Conservation (phyloP, 352 stramenopile species). For the Pythium oligandrum region DNA sequence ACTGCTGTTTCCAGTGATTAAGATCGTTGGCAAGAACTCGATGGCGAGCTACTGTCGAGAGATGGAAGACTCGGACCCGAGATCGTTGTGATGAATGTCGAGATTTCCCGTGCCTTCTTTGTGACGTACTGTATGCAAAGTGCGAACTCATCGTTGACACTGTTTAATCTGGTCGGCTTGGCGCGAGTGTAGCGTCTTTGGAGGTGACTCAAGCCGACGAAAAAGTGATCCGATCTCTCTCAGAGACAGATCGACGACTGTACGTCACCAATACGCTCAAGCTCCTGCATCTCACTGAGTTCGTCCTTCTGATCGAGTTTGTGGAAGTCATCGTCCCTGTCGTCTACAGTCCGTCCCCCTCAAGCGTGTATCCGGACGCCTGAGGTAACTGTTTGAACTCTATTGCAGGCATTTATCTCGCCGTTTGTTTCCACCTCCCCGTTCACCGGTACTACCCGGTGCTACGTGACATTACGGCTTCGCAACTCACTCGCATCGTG, state of each 20-base stretch:
- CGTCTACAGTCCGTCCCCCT: conserved; percentile 14
- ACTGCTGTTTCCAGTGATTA: conserved; percentile 4
- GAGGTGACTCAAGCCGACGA: no score
- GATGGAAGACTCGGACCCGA: conserved; percentile 19
- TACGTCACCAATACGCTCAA: conserved; percentile 6
- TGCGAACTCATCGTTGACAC: conserved; percentile 21
- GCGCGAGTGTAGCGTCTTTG: no score
- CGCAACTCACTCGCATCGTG: conserved; percentile 18
- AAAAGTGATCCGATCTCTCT: not conserved
- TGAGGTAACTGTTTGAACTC: no score
- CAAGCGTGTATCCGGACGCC: no score
- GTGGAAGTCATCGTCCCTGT: conserved; percentile 21
- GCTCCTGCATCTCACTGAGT: conserved; percentile 17
- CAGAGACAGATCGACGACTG: not conserved
- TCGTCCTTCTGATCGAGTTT: conserved; percentile 19
- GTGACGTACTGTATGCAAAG: conserved; percentile 40
- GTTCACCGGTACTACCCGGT: conserved; percentile 20
- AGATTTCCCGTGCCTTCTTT: conserved; percentile 28
- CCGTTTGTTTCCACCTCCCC: no score
- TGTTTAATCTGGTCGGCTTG: no score
- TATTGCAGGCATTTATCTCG: no score
- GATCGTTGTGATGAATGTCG: conserved; percentile 17
- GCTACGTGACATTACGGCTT: conserved; percentile 11
- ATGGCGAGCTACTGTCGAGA: conserved; percentile 15
- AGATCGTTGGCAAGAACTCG: conserved; percentile 12